phyloP scores from a whole-genome alignment of 1,139 yeast genomes.

The Protomyces lactucae-debilis region DNA sequence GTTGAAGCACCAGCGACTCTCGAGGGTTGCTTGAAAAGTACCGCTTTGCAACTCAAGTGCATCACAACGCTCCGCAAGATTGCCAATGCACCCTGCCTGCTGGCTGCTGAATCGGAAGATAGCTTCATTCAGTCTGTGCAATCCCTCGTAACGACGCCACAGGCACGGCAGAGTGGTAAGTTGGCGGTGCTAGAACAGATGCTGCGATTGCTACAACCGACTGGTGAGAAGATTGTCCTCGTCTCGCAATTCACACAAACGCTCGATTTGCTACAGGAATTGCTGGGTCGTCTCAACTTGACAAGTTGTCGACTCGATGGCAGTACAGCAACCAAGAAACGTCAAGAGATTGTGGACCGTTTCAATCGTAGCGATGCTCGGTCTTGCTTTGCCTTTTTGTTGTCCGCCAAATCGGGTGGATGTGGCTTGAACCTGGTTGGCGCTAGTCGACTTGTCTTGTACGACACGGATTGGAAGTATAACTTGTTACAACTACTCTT shows the following conservation, averaged over 20 bases:
- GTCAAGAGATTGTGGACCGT: constrained; percentile 61
- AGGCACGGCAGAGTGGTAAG: constrained; percentile 38
- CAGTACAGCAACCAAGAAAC: constrained; percentile 58
- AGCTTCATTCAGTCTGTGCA: constrained; percentile 3
- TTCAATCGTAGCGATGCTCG: constrained; percentile 55
- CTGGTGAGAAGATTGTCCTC: constrained; percentile 71
- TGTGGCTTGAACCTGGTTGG: constrained; percentile 80
- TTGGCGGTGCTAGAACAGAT: constrained; percentile 38
- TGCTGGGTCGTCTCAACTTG: constrained; percentile 51
- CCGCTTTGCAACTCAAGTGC: constrained; percentile 51
- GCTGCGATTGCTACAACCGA: constrained; percentile 36
- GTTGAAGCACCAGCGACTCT: constrained; percentile 45
- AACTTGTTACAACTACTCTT: neutral
- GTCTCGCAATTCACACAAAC: constrained; percentile 90
- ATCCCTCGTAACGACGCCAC: neutral
- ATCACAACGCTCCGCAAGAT: constrained; percentile 74
- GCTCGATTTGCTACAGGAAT: constrained; percentile 63
- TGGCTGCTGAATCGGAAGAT: constrained; percentile 42
- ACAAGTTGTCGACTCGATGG: constrained; percentile 74
- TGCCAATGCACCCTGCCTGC: constrained; percentile 73
- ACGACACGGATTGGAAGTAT: constrained; percentile 60
- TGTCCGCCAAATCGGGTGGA: constrained; percentile 93
- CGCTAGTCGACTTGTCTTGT: constrained; percentile 75
- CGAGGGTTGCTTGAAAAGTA: constrained; percentile 41
- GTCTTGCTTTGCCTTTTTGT: constrained; percentile 57